Base-by-base conservation (phyloP, 306 rosid species). In the Elaeagnus macrophylla region DNA sequence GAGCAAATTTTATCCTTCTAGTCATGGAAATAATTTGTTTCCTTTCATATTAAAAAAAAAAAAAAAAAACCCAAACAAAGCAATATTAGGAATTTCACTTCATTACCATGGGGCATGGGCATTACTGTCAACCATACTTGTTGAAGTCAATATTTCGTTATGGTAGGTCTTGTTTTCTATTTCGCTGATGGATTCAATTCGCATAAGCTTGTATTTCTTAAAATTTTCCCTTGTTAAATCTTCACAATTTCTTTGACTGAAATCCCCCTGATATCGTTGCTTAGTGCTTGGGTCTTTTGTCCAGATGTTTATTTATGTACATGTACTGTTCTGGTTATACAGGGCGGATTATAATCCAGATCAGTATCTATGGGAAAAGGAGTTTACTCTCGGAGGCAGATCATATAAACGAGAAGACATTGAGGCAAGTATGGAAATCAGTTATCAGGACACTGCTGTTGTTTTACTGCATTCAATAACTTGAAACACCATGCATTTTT, bases 331-430 rank as follows among this genome's bases (percentile, higher is more conserved):
- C 56, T 54, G 51, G 39, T 6, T 71, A 43, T 67, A 52, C 87
- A 91, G 96, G 94, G 99, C 89, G 48, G 95, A 87, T 16, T 91
- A 91, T 70, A 72, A 82, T 70, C 99, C 99, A 49, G 95, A 87
- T 57, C 89, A 87, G 69, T 91, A 84, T 72, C 88, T 91, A 57
- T 91, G 99, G 94, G 99, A 91, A 66, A 82, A 12, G 74, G 84
- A 87, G 50, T 91, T 91, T 77, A 75, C 80, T 53, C 87, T 91
- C 68, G 89, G 87, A 7, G 95, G 96, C 19, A 84, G 81, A 76
- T 57, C 80, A 39, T 91, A 72, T 76, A 81, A 71, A 72, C 83
- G 99, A 71, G 78, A 87, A 80, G 99, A 91, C 76, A 77, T 91
- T 83, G 93, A 91, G 96, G 99, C 96, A 82, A 87, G 95, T 84